Conservation (phyloP, 1,284 basidiomycete species). For the Cutaneotrichosporon dermatis region DNA sequence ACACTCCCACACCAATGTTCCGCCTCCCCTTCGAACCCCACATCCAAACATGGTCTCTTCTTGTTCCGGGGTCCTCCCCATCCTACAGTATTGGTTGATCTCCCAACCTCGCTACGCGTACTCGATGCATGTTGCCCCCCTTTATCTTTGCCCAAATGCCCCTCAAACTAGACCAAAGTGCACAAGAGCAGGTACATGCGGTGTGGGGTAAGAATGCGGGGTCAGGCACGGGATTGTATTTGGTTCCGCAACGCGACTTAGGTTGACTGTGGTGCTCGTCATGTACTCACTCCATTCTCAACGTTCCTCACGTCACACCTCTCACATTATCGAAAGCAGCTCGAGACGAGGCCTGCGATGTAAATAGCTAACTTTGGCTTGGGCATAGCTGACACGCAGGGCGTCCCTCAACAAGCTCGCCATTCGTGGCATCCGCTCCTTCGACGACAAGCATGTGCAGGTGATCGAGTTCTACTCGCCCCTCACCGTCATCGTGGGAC, state of each 20-base stretch:
- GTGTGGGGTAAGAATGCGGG: not conserved
- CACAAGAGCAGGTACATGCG: too few species aligned
- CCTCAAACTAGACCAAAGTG: too few species aligned
- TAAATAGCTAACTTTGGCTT: not conserved
- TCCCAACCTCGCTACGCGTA: too few species aligned
- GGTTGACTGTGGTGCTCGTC: not conserved
- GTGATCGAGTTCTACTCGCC: constrained; percentile 97
- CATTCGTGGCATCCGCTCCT: constrained; percentile 67
- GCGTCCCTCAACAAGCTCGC: constrained; percentile 82
- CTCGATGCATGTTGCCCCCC: too few species aligned
- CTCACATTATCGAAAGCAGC: not conserved
- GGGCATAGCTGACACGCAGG: constrained; percentile 52
- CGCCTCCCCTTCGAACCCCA: too few species aligned
- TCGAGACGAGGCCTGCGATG: not conserved
- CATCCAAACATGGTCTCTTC: too few species aligned
- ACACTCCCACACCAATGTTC: too few species aligned
- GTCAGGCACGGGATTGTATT: not conserved
- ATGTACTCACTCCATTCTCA: not conserved
- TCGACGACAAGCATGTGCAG: constrained; percentile 89
- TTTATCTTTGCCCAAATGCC: too few species aligned
- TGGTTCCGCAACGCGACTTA: not conserved
- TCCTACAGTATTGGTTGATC: too few species aligned
- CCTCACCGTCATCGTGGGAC: constrained; percentile 96
- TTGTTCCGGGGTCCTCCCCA: too few species aligned
- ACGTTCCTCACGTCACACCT: not conserved